Base-by-base conservation (phyloP, 2,329 filamentous ascomycete genomes). In the Cladosporium sp. region DNA sequence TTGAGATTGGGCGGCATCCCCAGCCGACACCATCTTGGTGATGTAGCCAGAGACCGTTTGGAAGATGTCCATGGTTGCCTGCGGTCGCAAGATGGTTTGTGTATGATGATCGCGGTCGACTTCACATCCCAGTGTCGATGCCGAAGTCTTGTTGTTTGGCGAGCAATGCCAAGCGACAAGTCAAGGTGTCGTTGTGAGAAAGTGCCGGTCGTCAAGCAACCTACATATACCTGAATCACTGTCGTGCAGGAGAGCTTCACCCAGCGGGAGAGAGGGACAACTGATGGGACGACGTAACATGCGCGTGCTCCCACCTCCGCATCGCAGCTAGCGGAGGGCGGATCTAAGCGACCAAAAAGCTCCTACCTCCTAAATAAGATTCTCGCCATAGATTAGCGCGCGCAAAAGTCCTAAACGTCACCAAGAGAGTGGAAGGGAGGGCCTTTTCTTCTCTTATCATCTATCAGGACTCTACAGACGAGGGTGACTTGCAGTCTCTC, bases 1-100 rank as follows among this genome's bases (percentile, higher is more conserved):
- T 38, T 78, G 41, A 7, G 42, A 36, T 41, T 45, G 41, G n/a
- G 50, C 52, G 41, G 58, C 56, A 72, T 96, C 90, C 64, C 88
- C 88, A 58, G 83, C 83, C 58, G 89, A 86, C 69, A 97, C 85
- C 83, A 99, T 96, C 80, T 91, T 96, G 69, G 86, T 86, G 78
- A 99, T 86, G 77, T 99, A 99, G 73, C 89, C 88, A 63, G 91
- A 86, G 66, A 96, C 85, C 60, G 91, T 89, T 68, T 95, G 87
- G 56, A 95, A 88, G 64, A 97, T 84, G 68, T 99, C 93, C 93
- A 99, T 99, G 52, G 37, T 50, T 50, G 47, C 47, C 30, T 50
- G 24, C 24, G 39, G n/a, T 36, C 32, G 32, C 13, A 36, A 36
- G 32, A n/a, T 27, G 22, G 4, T 17, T 36, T n/a, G 32, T 36